Base-by-base conservation (phyloP, 345 rosid species). In the Lumnitzera littorea region DNA sequence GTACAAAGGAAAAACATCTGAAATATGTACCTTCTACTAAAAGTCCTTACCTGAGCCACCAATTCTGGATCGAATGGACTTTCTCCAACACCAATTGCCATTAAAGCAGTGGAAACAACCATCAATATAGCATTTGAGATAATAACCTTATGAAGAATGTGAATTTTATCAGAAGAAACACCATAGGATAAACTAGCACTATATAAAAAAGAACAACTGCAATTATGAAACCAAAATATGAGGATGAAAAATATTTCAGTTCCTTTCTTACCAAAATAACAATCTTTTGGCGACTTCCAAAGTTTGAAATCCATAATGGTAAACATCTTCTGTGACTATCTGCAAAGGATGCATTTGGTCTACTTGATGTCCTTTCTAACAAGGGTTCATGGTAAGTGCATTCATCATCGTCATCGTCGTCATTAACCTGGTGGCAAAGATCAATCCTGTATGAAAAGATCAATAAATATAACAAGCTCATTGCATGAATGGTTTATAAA, bases 361-460 rank as follows among this genome's bases (percentile, higher is more conserved):
- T 73, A 64, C 63, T 59, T 57, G 66, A 50, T 31, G 73, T 56
- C 60, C 63, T 76, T 53, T 82, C 77, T 60, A 84, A 53, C 67
- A 84, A 72, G 52, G 87, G 62, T 67, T 80, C 86, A 11, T 76
- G 73, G 70, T 75, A 74, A 65, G 81, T 70, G n/a, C 56, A 71
- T 50, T 78, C 88, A 49, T 80, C 91, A 25, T 85, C 91, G 46
- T 82, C 91, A 24, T 77, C 78, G 46, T 82, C 91, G 56, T 85
- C 86, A 62, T 80, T 74, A 56, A 75, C 77, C 53, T 80, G 86
- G 72, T 80, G 88, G 80, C 81, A 83, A 67, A 85, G 88, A 65
- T 85, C 91, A 23, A 82, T 71, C 91, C 91, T 85, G 63, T 29
- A 29, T 56, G 62, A 66, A 57, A 43, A 57, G 23, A 12, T 62